phyloP scores from a whole-genome alignment of 164 flowering plant genomes.

The Piper longum region DNA sequence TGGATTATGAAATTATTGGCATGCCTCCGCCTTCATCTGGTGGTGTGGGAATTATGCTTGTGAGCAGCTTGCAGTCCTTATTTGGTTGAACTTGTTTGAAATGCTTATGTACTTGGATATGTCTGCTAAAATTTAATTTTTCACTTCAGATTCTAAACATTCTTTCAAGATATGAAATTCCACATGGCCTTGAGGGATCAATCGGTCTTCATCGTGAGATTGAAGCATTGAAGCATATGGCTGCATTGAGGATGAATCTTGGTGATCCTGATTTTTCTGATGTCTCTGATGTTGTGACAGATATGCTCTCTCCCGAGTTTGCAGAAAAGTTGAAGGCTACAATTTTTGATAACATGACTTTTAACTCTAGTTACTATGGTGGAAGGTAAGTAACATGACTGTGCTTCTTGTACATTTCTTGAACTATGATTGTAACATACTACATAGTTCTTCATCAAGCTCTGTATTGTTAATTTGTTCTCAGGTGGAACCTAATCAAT shows the following conservation, averaged over 20 bases:
- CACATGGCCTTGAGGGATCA: constrained; percentile 19
- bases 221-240: constrained; percentile 48
- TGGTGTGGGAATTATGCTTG: constrained; percentile 33
- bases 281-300: constrained; percentile 20
- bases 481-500: constrained; percentile 45
- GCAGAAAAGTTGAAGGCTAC: constrained; percentile 30
- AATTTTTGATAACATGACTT: constrained; percentile 43
- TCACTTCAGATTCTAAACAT: constrained; percentile 41
- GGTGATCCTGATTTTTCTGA: constrained; percentile 64
- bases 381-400: constrained; percentile 18
- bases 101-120: background rate
- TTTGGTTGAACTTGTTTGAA: background rate
- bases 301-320: constrained; percentile 49
- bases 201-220: constrained; percentile 40
- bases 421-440: background rate
- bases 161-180: constrained; percentile 25
- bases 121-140: background rate
- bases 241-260: constrained; percentile 46
- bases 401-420: background rate
- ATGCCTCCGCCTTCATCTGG: constrained; percentile 66
- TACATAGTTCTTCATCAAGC: background rate
- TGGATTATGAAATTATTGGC: constrained; percentile 27
- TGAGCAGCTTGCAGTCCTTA: constrained; percentile 12
- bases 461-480: background rate
- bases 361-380: constrained; percentile 32